Evolutionary conservation across 306 rosid species (phyloP).

Genomic region (Castanea sativa): DNA sequence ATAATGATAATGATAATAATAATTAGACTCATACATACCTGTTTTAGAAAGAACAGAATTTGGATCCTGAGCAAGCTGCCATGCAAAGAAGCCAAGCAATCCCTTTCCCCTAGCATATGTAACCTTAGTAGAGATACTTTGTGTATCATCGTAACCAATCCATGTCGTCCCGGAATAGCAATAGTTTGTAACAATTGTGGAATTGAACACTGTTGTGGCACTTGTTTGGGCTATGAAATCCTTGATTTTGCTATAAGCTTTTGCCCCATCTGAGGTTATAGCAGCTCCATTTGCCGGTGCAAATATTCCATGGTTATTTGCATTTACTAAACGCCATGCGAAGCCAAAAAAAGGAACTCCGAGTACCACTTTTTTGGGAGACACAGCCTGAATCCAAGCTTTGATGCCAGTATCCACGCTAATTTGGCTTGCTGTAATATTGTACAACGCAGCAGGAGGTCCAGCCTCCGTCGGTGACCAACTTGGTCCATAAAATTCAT

Average conservation of each 20-base stretch:
- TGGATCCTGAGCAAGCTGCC: slow-evolving; percentile 29
- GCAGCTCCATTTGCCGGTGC: slow-evolving; percentile 36
- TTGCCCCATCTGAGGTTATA: neutral
- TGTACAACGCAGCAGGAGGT: slow-evolving; percentile 36
- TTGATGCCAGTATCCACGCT: slow-evolving; percentile 16
- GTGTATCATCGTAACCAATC: slow-evolving; percentile 45
- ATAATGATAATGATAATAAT: no score
- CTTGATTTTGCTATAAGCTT: slow-evolving; percentile 20
- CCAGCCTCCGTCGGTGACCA: slow-evolving; percentile 6
- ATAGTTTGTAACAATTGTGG: slow-evolving; percentile 21
- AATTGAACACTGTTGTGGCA: slow-evolving; percentile 4
- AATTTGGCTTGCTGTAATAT: neutral
- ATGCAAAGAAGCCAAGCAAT: slow-evolving; percentile 42
- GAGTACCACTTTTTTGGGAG: slow-evolving; percentile 25
- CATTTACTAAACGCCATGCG: slow-evolving; percentile 22
- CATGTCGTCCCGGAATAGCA: slow-evolving; percentile 39
- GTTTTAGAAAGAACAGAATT: slow-evolving; percentile 18
- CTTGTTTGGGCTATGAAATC: slow-evolving; percentile 13
- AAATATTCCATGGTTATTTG: slow-evolving; percentile 16
- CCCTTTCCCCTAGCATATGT: slow-evolving; percentile 27
- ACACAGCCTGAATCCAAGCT: slow-evolving; percentile 24
- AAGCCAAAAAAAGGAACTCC: slow-evolving; percentile 42
- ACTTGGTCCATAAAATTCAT: slow-evolving; percentile 38
- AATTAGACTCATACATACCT: neutral
- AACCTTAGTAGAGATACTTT: slow-evolving; percentile 35